phyloP scores from a whole-genome alignment of 2,329 filamentous ascomycete genomes.

The Emmonsiellopsis sp. region DNA sequence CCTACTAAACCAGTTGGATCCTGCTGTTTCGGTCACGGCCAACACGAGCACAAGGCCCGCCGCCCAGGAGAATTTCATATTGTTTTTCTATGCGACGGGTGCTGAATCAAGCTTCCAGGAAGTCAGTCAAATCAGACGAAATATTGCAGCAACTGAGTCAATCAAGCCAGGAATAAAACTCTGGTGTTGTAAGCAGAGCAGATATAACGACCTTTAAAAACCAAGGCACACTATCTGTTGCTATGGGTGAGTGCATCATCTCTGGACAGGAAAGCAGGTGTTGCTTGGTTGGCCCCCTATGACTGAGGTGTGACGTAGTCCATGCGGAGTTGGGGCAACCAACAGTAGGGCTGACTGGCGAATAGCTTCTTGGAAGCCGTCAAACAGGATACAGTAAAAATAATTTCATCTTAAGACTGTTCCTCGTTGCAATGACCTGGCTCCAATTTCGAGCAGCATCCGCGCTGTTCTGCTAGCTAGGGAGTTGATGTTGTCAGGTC shows the following conservation, averaged over 20 bases:
- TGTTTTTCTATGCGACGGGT: conserved; percentile 18
- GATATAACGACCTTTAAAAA: neutral
- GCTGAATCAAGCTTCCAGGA: neutral
- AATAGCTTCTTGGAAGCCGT: neutral
- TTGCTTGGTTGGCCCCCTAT: neutral
- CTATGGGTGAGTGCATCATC: neutral
- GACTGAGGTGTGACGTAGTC: conserved; percentile 5
- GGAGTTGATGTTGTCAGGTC: too few relatives aligned
- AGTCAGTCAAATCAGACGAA: neutral
- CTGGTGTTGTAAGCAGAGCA: neutral
- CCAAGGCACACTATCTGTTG: neutral
- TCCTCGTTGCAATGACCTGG: too few relatives aligned
- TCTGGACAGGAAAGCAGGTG: neutral
- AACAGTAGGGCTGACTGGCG: neutral
- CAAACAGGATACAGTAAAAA: too few relatives aligned
- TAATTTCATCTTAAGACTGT: too few relatives aligned
- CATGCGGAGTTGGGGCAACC: neutral
- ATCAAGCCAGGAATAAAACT: neutral
- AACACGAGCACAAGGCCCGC: conserved; percentile 63
- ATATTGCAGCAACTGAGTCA: neutral
- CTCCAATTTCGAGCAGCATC: too few relatives aligned
- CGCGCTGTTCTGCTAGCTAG: too few relatives aligned
- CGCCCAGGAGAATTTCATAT: conserved; percentile 67
- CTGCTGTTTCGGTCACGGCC: conserved; percentile 55
- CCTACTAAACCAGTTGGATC: conserved; percentile 77